Base-by-base conservation (phyloP, 768 basidiomycete genomes). In the Steccherinum ochraceum region DNA sequence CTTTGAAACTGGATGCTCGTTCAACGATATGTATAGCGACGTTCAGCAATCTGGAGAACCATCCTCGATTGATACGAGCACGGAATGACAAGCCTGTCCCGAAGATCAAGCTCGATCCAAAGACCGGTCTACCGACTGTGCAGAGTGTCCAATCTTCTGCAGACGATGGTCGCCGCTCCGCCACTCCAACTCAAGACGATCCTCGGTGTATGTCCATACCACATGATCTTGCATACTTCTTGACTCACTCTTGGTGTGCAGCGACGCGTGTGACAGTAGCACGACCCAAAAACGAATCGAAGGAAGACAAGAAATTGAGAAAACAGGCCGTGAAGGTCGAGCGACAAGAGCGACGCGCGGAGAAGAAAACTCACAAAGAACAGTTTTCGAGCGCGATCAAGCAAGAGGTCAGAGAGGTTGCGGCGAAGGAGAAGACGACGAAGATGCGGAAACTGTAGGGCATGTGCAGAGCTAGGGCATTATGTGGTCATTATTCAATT, bases 41-140 rank as follows among this genome's bases (percentile, higher is more conserved):
- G 10, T 94, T 93, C 64, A 87, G 92, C n/a, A 99, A 96, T 62
- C 75, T 97, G 5, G 96, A 96, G 65, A 99, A 99, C 61, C 96
- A 98, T 64, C 96, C 96, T 0, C 81, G 86, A 7, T 71, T 96
- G 25, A 93, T 99, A 52, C 78, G 81, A 21, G 81, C 84, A 18
- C 73, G 84, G 26, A 75, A 81, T 52, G 61, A 68, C 39, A 75
- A 72, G 59, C 68, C 71, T 19, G 74, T 77, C 0, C 73, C 83
- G 0, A 86, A 80, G 64, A 90, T 94, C 56, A 61, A 66, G 24
- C 70, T 94, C 24, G 84, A 95, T 62, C 75, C 81, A 1, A 83
- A 79, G 56, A 92, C 88, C 0, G 92, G 91, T 2, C 69, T 93
- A 7, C 93, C 92, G 2, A 64, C 71, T 24, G 70, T 86, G 23